phyloP scores from a whole-genome alignment of 352 stramenopile species.

The Phytophthora europaea region DNA sequence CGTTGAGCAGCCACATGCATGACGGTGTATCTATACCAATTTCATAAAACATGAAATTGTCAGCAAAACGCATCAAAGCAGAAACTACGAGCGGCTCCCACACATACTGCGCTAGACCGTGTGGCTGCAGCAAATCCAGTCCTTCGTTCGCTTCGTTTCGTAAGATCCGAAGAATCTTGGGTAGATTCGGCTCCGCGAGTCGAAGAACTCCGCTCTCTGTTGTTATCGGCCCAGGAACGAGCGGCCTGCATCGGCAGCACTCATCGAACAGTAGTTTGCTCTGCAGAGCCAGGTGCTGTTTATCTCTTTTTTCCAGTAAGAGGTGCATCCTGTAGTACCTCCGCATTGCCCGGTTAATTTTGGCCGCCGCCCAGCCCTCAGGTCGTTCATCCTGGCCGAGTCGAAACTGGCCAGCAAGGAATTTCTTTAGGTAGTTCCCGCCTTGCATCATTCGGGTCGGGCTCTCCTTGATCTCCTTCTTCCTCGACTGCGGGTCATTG shows the following conservation, averaged over 20 bases:
- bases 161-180: conserved; percentile 69
- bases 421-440: conserved; percentile 50
- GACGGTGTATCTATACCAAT: conserved; percentile 49
- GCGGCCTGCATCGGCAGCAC: conserved; percentile 72
- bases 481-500: conserved; percentile 10
- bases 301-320: conserved; percentile 47
- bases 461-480: conserved; percentile 26
- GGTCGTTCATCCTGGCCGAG: conserved; percentile 41
- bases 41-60: not conserved
- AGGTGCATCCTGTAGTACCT: conserved; percentile 64
- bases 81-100: not conserved
- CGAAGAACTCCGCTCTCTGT: conserved; percentile 71
- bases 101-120: conserved; percentile 69
- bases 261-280: conserved; percentile 83
- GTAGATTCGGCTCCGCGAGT: conserved; percentile 74
- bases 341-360: conserved; percentile 67
- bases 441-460: conserved; percentile 25
- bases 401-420: conserved; percentile 51
- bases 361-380: conserved; percentile 66
- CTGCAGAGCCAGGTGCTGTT: conserved; percentile 62
- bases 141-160: conserved; percentile 61
- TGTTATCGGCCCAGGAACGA: conserved; percentile 58
- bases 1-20: conserved; percentile 73
- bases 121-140: conserved; percentile 71
- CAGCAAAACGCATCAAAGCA: conserved; percentile 2